Percentiles rank a stretch among this genome's conserved stretches.
Evolutionary conservation across 768 basidiomycete species (phyloP).

Genomic region (Amanita inopinata): DNA sequence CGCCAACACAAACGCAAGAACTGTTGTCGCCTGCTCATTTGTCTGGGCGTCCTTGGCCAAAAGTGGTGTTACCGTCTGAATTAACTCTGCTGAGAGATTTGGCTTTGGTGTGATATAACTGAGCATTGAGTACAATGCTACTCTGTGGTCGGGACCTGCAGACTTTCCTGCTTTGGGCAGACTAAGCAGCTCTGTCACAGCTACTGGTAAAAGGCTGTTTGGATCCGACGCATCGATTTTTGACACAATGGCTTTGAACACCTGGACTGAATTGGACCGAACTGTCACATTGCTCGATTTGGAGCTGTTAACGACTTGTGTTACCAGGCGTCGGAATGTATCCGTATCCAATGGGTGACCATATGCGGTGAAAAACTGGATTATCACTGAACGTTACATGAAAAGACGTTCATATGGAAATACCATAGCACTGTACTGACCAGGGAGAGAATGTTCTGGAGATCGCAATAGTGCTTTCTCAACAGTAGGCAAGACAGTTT

Average conservation of each 20-base stretch:
- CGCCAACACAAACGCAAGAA: constrained; percentile 45
- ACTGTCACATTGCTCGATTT: constrained; percentile 66
- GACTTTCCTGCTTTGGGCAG: constrained; percentile 82
- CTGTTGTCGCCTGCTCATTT: constrained; percentile 52
- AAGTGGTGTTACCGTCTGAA: constrained; percentile 32
- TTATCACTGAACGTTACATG: constrained; percentile 31
- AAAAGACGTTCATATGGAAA: not conserved
- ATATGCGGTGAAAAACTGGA: constrained; percentile 50
- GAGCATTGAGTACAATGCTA: constrained; percentile 75
- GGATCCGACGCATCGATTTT: constrained; percentile 21
- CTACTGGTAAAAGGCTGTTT: constrained; percentile 29
- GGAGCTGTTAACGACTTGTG: constrained; percentile 51
- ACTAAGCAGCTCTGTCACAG: constrained; percentile 57
- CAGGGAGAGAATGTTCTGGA: constrained; percentile 64
- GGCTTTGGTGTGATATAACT: constrained; percentile 37
- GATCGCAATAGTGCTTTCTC: constrained; percentile 78
- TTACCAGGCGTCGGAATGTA: constrained; percentile 44
- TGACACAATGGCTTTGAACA: constrained; percentile 45
- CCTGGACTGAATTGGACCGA: constrained; percentile 41
- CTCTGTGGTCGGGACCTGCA: constrained; percentile 76
- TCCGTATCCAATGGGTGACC: constrained; percentile 36
- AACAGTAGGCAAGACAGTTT: constrained; percentile 54
- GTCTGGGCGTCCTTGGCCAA: constrained; percentile 56
- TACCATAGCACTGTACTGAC: constrained; percentile 30
- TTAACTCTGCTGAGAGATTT: constrained; percentile 30